Conservation (phyloP, 441 rosid genomes). For the Adansonia rubrostipa region DNA sequence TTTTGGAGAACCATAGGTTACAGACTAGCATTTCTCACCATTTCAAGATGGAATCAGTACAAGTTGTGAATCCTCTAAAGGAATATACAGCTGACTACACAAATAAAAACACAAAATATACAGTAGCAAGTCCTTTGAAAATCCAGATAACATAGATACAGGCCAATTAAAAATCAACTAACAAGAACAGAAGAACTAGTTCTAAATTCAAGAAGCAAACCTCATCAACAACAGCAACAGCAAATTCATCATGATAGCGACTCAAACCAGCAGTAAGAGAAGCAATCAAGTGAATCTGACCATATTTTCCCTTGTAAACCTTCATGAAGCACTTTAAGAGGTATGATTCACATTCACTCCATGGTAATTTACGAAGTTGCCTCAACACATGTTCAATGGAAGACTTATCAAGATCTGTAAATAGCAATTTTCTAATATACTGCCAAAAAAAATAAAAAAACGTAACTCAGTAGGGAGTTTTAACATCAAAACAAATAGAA, state of each 20-base stretch:
- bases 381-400: conserved; percentile 92
- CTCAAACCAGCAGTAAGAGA: conserved; percentile 98
- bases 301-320: conserved; percentile 94
- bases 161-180: conserved; percentile 22
- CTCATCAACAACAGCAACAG: conserved; percentile 99
- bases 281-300: conserved; percentile 97
- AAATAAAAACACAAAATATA: conserved; percentile 12
- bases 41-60: not conserved
- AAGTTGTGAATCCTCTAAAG: conserved; percentile 2
- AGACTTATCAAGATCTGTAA: conserved; percentile 96
- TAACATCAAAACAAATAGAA: conserved; percentile 22
- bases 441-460: conserved; percentile 48
- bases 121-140: not conserved
- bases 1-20: not conserved
- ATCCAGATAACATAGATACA: conserved; percentile 10
- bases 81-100: not conserved
- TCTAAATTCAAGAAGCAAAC: conserved; percentile 47
- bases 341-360: conserved; percentile 94
- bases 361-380: conserved; percentile 98
- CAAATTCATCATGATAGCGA: conserved; percentile 97
- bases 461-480: conserved; percentile 11
- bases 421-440: conserved; percentile 91
- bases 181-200: conserved; percentile 3
- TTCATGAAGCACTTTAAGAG: conserved; percentile 98
- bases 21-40: not conserved